Conservation (phyloP, 371 early-diverging fungal genomes). For the Apophysomyces variabilis region DNA sequence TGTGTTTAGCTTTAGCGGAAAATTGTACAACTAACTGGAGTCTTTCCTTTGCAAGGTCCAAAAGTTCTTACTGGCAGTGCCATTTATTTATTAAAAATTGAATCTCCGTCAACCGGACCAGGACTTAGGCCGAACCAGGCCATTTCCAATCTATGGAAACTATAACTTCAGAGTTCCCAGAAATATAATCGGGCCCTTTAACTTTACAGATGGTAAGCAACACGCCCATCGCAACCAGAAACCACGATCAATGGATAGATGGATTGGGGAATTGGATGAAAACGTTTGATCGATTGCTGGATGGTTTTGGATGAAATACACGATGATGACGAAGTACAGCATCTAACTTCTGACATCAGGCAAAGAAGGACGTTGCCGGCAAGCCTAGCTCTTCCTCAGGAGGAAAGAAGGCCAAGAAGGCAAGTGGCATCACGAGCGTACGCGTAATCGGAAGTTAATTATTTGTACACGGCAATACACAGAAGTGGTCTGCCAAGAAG, state of each 20-base stretch:
- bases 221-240: background rate
- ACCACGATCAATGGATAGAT: background rate
- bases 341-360: constrained; percentile 41
- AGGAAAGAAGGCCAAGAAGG: constrained; percentile 89
- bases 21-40: too few species aligned
- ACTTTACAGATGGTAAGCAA: constrained; percentile 11
- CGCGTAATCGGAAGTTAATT: background rate
- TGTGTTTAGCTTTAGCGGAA: too few species aligned
- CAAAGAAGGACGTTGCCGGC: constrained; percentile 69
- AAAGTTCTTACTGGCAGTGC: too few species aligned
- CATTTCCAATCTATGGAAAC: background rate
- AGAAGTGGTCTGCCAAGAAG: constrained; percentile 97
- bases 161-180: background rate
- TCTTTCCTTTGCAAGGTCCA: too few species aligned
- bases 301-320: background rate
- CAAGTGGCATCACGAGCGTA: constrained; percentile 30
- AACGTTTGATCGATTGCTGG: background rate
- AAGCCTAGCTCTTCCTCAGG: constrained; percentile 75
- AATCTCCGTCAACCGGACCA: constrained; percentile 7
- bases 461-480: background rate
- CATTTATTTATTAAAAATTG: background rate
- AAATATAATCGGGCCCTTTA: constrained; percentile 5
- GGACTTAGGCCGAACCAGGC: background rate
- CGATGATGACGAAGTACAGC: background rate
- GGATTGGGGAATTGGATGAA: constrained; percentile 5